These are phyloP conservation scores for Hypoxylon perforatum DNA, from an alignment of 495 filamentous ascomycete genomes.

Conservation along the genomic window DNA sequence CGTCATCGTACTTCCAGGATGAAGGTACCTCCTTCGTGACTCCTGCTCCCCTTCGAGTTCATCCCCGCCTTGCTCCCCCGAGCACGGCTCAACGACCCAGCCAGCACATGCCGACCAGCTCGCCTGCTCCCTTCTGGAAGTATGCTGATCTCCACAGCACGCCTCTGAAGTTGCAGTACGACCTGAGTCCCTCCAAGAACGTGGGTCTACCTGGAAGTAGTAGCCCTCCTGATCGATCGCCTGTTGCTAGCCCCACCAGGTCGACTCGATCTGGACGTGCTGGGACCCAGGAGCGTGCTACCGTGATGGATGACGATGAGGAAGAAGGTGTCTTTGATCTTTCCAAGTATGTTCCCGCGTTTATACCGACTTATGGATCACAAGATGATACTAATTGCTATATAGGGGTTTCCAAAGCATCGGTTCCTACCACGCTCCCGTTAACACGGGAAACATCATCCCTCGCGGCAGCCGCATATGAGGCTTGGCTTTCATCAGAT, in stretches of 20 bases:
- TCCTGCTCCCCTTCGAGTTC: slow-evolving; percentile 83
- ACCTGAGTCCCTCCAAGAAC: slow-evolving; percentile 63
- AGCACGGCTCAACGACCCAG: slow-evolving; percentile 90
- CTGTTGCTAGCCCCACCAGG: slow-evolving; percentile 46
- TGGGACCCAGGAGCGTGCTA: slow-evolving; percentile 38
- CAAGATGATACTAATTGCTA: slow-evolving; percentile 39
- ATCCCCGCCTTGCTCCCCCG: slow-evolving; percentile 85
- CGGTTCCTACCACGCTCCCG: slow-evolving; percentile 67
- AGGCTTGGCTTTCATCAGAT: not conserved
- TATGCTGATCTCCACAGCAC: slow-evolving; percentile 82
- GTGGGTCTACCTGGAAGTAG: slow-evolving; percentile 64
- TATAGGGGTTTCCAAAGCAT: slow-evolving; percentile 77
- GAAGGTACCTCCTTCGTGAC: slow-evolving; percentile 74
- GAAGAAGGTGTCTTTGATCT: slow-evolving; percentile 72
- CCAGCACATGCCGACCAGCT: slow-evolving; percentile 93
- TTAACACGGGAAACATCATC: slow-evolving; percentile 12
- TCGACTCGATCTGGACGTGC: slow-evolving; percentile 26
- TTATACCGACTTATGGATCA: not conserved
- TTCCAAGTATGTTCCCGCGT: slow-evolving; percentile 54
- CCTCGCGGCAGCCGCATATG: slow-evolving; percentile 19
- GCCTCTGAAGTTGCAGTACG: slow-evolving; percentile 72
- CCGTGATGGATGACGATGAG: slow-evolving; percentile 46
- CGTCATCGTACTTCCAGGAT: slow-evolving; percentile 68
- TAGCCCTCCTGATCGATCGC: slow-evolving; percentile 66
- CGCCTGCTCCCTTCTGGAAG: slow-evolving; percentile 97